Percentiles rank a stretch among this genome's conserved stretches.
phyloP scores from a whole-genome alignment of 2,329 filamentous ascomycete genomes.

The Macrophomina pseudophaseolina region DNA sequence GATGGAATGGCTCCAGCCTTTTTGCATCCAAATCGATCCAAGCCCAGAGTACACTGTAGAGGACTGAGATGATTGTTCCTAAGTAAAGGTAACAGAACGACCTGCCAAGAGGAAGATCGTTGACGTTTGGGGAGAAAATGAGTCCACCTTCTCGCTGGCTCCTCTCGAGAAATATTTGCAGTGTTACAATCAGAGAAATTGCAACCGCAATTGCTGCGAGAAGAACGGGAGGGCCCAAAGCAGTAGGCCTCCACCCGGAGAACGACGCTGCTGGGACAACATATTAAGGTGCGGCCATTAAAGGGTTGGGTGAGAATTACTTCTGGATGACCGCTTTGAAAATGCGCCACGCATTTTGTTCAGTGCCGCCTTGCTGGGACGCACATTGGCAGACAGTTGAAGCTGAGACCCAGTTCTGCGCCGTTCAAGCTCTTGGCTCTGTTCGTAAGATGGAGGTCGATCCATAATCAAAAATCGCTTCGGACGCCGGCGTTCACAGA shows the following conservation, averaged over 20 bases:
- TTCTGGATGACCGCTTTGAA: too few species aligned
- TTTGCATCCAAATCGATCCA: conserved; percentile 66
- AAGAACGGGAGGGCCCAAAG: not conserved
- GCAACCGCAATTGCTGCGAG: not conserved
- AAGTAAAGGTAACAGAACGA: conserved; percentile 56
- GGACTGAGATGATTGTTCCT: conserved; percentile 60
- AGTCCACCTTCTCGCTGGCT: conserved; percentile 52
- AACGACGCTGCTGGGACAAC: not conserved
- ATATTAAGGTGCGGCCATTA: too few species aligned
- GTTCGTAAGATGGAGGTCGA: not conserved
- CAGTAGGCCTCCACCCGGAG: not conserved
- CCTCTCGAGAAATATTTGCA: conserved; percentile 53
- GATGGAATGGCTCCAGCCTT: conserved; percentile 65
- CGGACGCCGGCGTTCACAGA: not conserved
- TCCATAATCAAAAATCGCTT: not conserved
- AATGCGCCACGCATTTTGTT: not conserved
- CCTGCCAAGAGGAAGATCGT: conserved; percentile 43
- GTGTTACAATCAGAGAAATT: conserved; percentile 44
- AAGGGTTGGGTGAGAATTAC: not conserved
- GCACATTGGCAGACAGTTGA: not conserved
- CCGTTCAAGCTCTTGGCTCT: not conserved
- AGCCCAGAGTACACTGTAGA: conserved; percentile 63
- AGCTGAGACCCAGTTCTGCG: not conserved
- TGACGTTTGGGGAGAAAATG: conserved; percentile 43
- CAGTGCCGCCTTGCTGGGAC: not conserved